Evolutionary conservation across 345 rosid genomes (phyloP), one percentile per base, ranked within the genome.

Genomic region (Turnera subulata): DNA sequence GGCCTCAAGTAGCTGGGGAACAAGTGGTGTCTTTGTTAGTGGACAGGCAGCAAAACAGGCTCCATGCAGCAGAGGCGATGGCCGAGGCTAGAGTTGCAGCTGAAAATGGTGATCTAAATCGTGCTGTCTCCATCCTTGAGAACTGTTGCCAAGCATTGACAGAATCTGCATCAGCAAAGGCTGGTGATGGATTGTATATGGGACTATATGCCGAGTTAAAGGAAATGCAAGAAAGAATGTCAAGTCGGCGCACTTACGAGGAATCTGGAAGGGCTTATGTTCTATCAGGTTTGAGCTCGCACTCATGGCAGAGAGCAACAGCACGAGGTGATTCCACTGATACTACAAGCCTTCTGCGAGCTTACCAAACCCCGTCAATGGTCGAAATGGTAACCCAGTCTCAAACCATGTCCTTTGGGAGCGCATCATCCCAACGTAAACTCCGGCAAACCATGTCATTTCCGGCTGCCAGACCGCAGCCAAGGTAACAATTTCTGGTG

Each of bases 251-350:
- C 52, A 91, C 86, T 23, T 92, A 92, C 5, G 95, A 92, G 73
- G 80, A 79, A 43, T 92, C 93, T 0, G 96, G 98, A 21, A 80
- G 98, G 62, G 98, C 96, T 48, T 92, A 89, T 55, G 82, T 92
- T 40, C 87, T 92, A 37, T 92, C 98, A 0, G 98, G 98, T 53
- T 82, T 92, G 68, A 92, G 97, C 64, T 92, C 98, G 16, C 97
- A 92, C 64, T 92, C 95, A 10, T 89, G 97, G 98, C 98, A 92
- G 67, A 77, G 98, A 80, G 96, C 98, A 22, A 89, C 97, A 11
- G 73, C 97, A 11, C 82, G 98, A 73, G 97, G 98, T n/a, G 95
- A 89, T 75, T 86, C 93, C 48, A 78, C 87, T 0, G 89, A 82
- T 2, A 79, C 85, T 55, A 82, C 86, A 15, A 92, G 88, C 77